These are phyloP conservation scores for Boletus edulis DNA, from an alignment of 768 basidiomycete species.

Conservation along the genomic window DNA sequence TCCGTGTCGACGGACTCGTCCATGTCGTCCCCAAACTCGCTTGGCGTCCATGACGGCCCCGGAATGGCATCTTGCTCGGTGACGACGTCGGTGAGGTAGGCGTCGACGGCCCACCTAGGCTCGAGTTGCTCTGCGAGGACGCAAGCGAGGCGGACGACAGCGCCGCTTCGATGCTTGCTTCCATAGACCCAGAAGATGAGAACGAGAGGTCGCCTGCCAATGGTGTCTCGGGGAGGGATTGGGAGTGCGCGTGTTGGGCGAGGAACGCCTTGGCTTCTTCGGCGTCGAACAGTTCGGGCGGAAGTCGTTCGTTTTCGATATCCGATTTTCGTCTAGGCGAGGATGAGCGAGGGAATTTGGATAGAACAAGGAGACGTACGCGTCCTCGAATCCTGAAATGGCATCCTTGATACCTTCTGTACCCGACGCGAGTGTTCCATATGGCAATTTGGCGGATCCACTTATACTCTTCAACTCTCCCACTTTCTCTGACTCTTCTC, in stretches of 20 bases:
- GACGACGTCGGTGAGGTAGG: slow-evolving; percentile 43
- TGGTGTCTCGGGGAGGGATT: slow-evolving; percentile 54
- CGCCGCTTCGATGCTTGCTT: slow-evolving; percentile 38
- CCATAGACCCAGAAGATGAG: slow-evolving; percentile 42
- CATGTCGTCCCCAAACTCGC: slow-evolving; percentile 82
- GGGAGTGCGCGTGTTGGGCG: slow-evolving; percentile 30
- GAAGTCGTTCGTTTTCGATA: slow-evolving; percentile 98
- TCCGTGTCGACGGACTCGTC: slow-evolving; percentile 90
- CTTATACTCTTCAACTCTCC: slow-evolving; percentile 94
- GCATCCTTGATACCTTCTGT: slow-evolving; percentile 95
- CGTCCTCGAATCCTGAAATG: slow-evolving; percentile 92
- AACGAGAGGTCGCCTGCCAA: slow-evolving; percentile 41
- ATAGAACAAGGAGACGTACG: slow-evolving; percentile 53
- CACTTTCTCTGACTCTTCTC: slow-evolving; percentile 97
- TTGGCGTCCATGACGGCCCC: slow-evolving; percentile 51
- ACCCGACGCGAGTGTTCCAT: slow-evolving; percentile 80
- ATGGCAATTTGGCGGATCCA: slow-evolving; percentile 75
- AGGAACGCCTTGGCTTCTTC: slow-evolving; percentile 66
- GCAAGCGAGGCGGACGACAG: slow-evolving; percentile 22
- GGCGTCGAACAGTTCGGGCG: slow-evolving; percentile 90
- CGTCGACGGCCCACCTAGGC: slow-evolving; percentile 14
- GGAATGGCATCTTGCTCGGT: slow-evolving; percentile 51
- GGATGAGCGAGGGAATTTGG: neutral
- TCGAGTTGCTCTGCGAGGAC: slow-evolving; percentile 24
- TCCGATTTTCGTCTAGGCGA: slow-evolving; percentile 85